These are phyloP conservation scores for Aspergillus chevalieri DNA, from an alignment of 2,329 filamentous ascomycete genomes.

Conservation along the genomic window DNA sequence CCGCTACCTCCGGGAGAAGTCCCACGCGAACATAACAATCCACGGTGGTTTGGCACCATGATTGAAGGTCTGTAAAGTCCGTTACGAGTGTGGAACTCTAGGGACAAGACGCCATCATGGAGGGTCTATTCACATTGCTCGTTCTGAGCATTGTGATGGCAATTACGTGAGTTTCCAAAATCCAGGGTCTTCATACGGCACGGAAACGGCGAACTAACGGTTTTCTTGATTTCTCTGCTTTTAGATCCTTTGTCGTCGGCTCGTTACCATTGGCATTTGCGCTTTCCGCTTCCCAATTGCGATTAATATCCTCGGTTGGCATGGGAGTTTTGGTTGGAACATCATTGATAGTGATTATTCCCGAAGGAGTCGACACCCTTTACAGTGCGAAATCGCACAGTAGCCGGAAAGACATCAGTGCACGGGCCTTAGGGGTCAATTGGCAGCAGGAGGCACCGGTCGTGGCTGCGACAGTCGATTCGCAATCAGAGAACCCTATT, in stretches of 20 bases:
- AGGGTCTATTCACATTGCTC: constrained; percentile 61
- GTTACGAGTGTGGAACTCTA: constrained; percentile 17
- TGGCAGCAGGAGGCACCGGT: constrained; percentile 22
- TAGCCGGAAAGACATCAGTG: constrained; percentile 25
- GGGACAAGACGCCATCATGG: constrained; percentile 44
- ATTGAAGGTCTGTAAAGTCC: constrained; percentile 21
- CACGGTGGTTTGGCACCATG: constrained; percentile 16
- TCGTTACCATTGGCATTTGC: constrained; percentile 83
- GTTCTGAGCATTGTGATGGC: constrained; percentile 61
- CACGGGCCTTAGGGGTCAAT: constrained; percentile 20
- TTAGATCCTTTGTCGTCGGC: constrained; percentile 87
- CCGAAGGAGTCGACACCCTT: constrained; percentile 88
- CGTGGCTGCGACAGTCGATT: constrained; percentile 6
- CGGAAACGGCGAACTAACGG: too few species aligned
- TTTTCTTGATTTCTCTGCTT: background rate
- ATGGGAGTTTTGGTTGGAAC: constrained; percentile 93
- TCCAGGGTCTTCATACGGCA: background rate
- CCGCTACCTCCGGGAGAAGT: background rate
- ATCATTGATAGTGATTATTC: constrained; percentile 93
- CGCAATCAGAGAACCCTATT: constrained; percentile 1
- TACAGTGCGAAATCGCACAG: constrained; percentile 50
- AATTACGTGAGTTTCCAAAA: constrained; percentile 47
- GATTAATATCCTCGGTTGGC: constrained; percentile 84
- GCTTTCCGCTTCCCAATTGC: constrained; percentile 77
- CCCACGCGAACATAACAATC: background rate